These are phyloP conservation scores for Trichoderma erinaceum DNA, from an alignment of 495 filamentous ascomycete species.

Conservation along the genomic window DNA sequence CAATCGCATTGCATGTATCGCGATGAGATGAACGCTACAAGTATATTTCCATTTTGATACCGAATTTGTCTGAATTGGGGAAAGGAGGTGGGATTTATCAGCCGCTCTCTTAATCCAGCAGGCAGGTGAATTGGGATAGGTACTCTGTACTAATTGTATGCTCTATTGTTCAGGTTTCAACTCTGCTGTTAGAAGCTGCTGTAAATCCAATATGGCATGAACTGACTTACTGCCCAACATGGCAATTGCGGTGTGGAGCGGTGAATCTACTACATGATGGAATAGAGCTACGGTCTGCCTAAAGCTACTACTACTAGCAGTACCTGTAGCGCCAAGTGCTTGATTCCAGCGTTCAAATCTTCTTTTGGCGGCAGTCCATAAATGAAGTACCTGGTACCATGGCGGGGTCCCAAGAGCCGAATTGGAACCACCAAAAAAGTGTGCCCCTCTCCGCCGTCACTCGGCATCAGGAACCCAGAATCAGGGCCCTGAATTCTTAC, in stretches of 20 bases:
- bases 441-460: slow-evolving; percentile 9
- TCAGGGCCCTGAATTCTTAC: not conserved
- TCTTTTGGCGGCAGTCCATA: too few relatives aligned
- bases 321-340: not conserved
- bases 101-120: not conserved
- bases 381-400: not conserved
- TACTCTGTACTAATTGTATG: not conserved
- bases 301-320: too few relatives aligned
- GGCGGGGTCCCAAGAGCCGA: not conserved
- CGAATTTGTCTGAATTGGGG: too few relatives aligned
- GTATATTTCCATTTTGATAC: not conserved
- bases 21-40: not conserved
- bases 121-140: not conserved
- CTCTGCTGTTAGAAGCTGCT: not conserved
- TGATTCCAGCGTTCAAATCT: not conserved
- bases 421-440: not conserved
- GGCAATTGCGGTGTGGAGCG: not conserved
- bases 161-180: not conserved
- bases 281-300: not conserved
- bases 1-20: not conserved
- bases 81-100: not conserved
- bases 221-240: not conserved
- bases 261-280: too few relatives aligned
- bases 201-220: not conserved
- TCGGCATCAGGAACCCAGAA: slow-evolving; percentile 8